Evolutionary conservation across 2,329 filamentous ascomycete genomes (phyloP).

Genomic region (Bisporella sp.): DNA sequence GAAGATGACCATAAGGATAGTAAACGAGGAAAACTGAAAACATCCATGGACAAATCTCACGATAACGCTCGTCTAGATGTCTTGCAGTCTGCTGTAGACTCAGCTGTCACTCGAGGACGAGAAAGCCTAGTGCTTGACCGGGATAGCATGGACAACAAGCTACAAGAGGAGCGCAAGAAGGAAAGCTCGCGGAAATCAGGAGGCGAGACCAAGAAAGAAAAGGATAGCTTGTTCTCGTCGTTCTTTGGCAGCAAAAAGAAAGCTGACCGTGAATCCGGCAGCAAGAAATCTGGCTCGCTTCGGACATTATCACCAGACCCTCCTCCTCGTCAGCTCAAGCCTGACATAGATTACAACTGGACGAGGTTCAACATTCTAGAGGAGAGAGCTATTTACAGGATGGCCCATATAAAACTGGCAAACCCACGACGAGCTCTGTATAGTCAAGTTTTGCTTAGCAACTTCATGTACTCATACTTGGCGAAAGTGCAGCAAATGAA

Average conservation of each 20-base stretch:
- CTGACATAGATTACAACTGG: conserved; percentile 95
- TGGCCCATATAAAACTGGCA: conserved; percentile 98
- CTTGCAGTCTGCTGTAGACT: conserved; percentile 81
- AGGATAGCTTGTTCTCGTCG: conserved; percentile 87
- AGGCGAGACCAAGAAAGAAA: conserved; percentile 77
- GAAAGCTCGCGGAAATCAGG: conserved; percentile 66
- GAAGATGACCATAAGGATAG: conserved; percentile 49
- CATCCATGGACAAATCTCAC: conserved; percentile 49
- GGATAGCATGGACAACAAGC: conserved; percentile 60
- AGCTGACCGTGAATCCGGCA: conserved; percentile 63
- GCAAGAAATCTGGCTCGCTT: conserved; percentile 66
- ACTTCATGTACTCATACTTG: conserved; percentile 99
- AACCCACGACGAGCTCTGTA: conserved; percentile 87
- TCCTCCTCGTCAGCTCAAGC: conserved; percentile 63
- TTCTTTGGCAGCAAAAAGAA: conserved; percentile 92
- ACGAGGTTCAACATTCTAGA: conserved; percentile 91
- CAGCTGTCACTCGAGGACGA: conserved; percentile 52
- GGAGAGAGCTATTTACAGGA: conserved; percentile 93
- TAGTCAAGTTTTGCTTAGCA: conserved; percentile 92
- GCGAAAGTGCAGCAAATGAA: conserved; percentile 99
- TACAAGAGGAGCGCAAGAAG: conserved; percentile 79
- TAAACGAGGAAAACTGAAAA: conserved; percentile 62
- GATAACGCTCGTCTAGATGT: conserved; percentile 82
- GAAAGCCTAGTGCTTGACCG: conserved; percentile 83
- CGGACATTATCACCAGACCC: conserved; percentile 77